Conservation (phyloP, 257 asterid species). For the Plantago major region DNA sequence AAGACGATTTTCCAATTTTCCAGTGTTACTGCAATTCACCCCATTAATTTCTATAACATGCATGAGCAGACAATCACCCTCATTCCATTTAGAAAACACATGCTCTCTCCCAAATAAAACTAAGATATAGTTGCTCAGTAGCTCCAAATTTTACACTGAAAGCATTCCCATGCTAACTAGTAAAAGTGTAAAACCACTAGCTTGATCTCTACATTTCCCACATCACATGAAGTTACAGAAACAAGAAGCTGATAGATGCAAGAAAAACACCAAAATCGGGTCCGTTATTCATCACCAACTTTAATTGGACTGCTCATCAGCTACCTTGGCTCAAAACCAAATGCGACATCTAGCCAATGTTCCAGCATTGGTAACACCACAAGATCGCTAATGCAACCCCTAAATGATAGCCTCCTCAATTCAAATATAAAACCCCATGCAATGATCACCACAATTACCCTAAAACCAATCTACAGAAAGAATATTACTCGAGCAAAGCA, state of each 20-base stretch:
- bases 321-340: not conserved
- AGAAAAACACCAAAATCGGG: not conserved
- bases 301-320: too few relatives aligned
- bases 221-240: not conserved
- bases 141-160: constrained; percentile 2
- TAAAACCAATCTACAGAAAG: not conserved
- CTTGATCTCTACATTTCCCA: not conserved
- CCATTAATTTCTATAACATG: constrained; percentile 2
- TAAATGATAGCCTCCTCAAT: too few relatives aligned
- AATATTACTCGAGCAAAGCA: not conserved
- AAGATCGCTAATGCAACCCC: not conserved
- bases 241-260: not conserved
- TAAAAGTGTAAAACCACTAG: not conserved
- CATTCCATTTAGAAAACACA: not conserved
- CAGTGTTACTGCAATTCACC: not conserved
- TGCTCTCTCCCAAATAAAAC: not conserved
- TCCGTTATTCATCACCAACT: not conserved
- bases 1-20: not conserved
- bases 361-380: not conserved
- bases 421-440: not conserved
- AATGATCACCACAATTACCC: constrained; percentile 6
- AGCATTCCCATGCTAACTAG: not conserved
- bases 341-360: not conserved
- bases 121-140: not conserved
- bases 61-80: not conserved